A percentile compares a stretch with the other conserved stretches of the same genome.
These are phyloP conservation scores for Colletotrichum magnum DNA, from an alignment of 2,329 filamentous ascomycete genomes.

Conservation along the genomic window DNA sequence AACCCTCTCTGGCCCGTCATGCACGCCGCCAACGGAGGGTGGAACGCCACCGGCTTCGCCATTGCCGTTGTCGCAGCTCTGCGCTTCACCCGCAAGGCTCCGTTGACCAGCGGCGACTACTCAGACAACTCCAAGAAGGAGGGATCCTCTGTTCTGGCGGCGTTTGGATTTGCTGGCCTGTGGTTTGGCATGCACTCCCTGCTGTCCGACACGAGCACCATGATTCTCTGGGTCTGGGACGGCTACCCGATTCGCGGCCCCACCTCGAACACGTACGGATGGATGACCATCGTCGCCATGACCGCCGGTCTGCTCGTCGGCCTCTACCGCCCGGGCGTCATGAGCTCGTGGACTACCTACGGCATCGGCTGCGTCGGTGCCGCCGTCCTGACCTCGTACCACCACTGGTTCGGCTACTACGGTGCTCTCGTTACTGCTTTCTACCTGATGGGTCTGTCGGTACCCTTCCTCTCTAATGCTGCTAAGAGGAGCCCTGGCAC, in stretches of 20 bases:
- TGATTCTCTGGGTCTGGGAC: slow-evolving; percentile 99
- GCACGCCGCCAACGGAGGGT: slow-evolving; percentile 90
- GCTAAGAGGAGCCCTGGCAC: slow-evolving; percentile 81
- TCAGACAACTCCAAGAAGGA: slow-evolving; percentile 57
- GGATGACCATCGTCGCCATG: slow-evolving; percentile 90
- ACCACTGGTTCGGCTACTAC: slow-evolving; percentile 91
- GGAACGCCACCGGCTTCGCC: slow-evolving; percentile 86
- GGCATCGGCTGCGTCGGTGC: slow-evolving; percentile 85
- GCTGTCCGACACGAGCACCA: slow-evolving; percentile 96
- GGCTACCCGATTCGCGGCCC: slow-evolving; percentile 93
- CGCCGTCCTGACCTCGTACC: slow-evolving; percentile 80
- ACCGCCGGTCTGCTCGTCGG: slow-evolving; percentile 83
- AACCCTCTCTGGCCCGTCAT: slow-evolving; percentile 98
- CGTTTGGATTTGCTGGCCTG: slow-evolving; percentile 84
- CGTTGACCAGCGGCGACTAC: slow-evolving; percentile 58
- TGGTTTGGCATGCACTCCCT: slow-evolving; percentile 93
- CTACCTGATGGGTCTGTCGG: slow-evolving; percentile 86
- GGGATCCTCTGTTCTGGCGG: slow-evolving; percentile 79
- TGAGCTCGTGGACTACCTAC: slow-evolving; percentile 84
- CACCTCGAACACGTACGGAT: slow-evolving; percentile 89
- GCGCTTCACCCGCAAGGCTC: slow-evolving; percentile 78
- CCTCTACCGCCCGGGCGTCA: slow-evolving; percentile 78
- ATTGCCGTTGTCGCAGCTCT: slow-evolving; percentile 83
- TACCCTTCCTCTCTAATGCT: slow-evolving; percentile 82
- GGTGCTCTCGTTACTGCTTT: slow-evolving; percentile 82